These are phyloP conservation scores for Leccinum griseonigrum DNA, from an alignment of 1,284 basidiomycete species.

Conservation along the genomic window DNA sequence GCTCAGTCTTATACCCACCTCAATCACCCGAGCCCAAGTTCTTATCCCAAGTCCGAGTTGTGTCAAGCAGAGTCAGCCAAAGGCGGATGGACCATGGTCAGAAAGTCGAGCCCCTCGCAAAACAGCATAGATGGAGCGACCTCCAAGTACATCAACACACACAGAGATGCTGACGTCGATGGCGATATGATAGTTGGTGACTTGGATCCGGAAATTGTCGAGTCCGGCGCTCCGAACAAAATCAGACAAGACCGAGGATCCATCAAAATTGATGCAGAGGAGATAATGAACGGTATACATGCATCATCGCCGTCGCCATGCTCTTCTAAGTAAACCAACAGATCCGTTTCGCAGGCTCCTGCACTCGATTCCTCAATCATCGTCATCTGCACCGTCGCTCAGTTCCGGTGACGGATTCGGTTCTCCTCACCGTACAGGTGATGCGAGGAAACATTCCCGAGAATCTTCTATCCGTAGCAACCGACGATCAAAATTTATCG, in stretches of 20 bases:
- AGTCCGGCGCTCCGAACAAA: slow-evolving; percentile 37
- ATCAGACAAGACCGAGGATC: slow-evolving; percentile 44
- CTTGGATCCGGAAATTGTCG: slow-evolving; percentile 54
- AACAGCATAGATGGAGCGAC: slow-evolving; percentile 31
- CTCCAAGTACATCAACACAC: slow-evolving; percentile 35
- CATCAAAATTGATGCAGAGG: slow-evolving; percentile 66
- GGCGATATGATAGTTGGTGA: slow-evolving; percentile 75
- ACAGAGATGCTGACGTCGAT: slow-evolving; percentile 56
- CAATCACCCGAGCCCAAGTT: slow-evolving; percentile 70
- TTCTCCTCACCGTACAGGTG: slow-evolving; percentile 15
- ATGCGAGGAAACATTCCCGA: slow-evolving; percentile 60
- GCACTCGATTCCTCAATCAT: slow-evolving; percentile 28
- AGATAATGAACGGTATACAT: slow-evolving; percentile 67
- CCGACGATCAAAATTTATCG: slow-evolving; percentile 69
- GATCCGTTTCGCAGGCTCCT: slow-evolving; percentile 58
- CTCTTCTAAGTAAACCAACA: slow-evolving; percentile 32
- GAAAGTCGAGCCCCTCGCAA: slow-evolving; percentile 33
- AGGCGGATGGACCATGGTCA: slow-evolving; percentile 75
- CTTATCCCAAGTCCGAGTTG: slow-evolving; percentile 56
- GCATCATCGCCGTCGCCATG: slow-evolving; percentile 15
- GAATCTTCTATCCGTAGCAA: slow-evolving; percentile 76
- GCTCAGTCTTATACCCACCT: slow-evolving; percentile 83
- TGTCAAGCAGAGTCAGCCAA: slow-evolving; percentile 37
- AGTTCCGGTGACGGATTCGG: slow-evolving; percentile 19
- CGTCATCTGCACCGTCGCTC: slow-evolving; percentile 29